phyloP scores from a whole-genome alignment of 2,329 filamentous ascomycete genomes.

The Aulographum hederae region DNA sequence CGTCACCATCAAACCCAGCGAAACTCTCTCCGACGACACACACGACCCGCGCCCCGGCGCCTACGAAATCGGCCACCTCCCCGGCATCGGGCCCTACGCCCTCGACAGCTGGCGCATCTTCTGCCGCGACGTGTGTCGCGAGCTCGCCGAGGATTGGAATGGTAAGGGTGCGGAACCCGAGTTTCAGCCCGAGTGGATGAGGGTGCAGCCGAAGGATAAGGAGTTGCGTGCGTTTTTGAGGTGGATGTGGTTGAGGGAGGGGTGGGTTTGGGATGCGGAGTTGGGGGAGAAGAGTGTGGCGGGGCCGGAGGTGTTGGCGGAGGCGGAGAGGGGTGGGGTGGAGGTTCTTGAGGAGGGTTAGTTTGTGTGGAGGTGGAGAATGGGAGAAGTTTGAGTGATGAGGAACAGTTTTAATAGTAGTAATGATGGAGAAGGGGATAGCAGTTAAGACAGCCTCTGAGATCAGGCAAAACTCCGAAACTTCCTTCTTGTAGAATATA shows the following conservation, averaged over 20 bases:
- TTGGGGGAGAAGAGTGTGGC: slow-evolving; percentile 46
- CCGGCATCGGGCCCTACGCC: slow-evolving; percentile 59
- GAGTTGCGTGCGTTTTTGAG: slow-evolving; percentile 71
- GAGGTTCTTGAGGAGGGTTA: too few relatives aligned
- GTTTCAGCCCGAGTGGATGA: slow-evolving; percentile 82
- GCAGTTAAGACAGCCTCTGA: too few relatives aligned
- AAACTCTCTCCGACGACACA: slow-evolving; percentile 27
- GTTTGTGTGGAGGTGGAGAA: too few relatives aligned
- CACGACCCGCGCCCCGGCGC: slow-evolving; percentile 28
- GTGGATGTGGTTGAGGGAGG: slow-evolving; percentile 86
- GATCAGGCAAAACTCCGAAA: too few relatives aligned
- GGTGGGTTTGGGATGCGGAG: slow-evolving; percentile 60
- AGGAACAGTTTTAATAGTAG: too few relatives aligned
- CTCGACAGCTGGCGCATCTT: slow-evolving; percentile 90
- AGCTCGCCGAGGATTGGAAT: slow-evolving; percentile 46
- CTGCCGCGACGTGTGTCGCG: slow-evolving; percentile 61
- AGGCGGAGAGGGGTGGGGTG: slow-evolving; percentile 32
- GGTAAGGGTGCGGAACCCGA: slow-evolving; percentile 29
- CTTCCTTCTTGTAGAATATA: too few relatives aligned
- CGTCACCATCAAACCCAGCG: slow-evolving; percentile 25
- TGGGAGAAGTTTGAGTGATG: too few relatives aligned
- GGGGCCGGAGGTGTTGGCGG: slow-evolving; percentile 31
- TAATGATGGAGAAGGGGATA: too few relatives aligned
- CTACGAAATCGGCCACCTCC: slow-evolving; percentile 78
- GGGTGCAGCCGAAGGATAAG: slow-evolving; percentile 67